Percentiles rank a stretch among this genome's conserved stretches.
Evolutionary conservation across 331 rosid species (phyloP).

Genomic region (Erythrophleum ivorense): DNA sequence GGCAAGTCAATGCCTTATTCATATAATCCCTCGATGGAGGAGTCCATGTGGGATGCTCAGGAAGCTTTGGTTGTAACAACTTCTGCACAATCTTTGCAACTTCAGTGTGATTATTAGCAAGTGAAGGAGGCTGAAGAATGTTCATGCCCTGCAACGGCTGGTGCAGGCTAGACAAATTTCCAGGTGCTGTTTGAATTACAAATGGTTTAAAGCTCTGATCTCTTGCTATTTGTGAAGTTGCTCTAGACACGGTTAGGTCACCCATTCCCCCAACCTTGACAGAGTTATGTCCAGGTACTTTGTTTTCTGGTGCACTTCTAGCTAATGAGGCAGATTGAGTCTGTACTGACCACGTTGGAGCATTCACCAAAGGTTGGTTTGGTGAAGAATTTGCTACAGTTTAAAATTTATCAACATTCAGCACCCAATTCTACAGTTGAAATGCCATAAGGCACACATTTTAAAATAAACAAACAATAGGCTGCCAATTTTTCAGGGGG

Average conservation of each 20-base stretch:
- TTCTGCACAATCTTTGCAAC: slow-evolving; percentile 66
- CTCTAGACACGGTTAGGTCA: slow-evolving; percentile 42
- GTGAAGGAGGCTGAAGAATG: slow-evolving; percentile 56
- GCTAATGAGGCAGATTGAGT: slow-evolving; percentile 49
- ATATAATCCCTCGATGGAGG: slow-evolving; percentile 87
- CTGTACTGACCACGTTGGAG: slow-evolving; percentile 66
- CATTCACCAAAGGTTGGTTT: slow-evolving; percentile 53
- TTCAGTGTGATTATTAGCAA: slow-evolving; percentile 59
- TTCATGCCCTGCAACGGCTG: slow-evolving; percentile 51
- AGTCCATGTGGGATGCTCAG: slow-evolving; percentile 75
- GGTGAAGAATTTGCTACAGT: slow-evolving; percentile 37
- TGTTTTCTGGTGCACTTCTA: slow-evolving; percentile 62
- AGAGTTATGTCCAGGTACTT: slow-evolving; percentile 49
- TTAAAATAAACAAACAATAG: not conserved
- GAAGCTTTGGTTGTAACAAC: slow-evolving; percentile 68
- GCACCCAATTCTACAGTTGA: not conserved
- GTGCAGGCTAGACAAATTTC: slow-evolving; percentile 49
- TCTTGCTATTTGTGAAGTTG: slow-evolving; percentile 45
- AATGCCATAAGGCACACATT: not conserved
- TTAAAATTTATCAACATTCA: slow-evolving; percentile 4
- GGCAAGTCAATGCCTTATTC: slow-evolving; percentile 74
- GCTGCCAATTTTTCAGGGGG: not conserved
- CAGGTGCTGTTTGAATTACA: slow-evolving; percentile 55
- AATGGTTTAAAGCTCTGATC: slow-evolving; percentile 61
- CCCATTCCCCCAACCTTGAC: slow-evolving; percentile 52